Base-by-base conservation (phyloP, 164 flowering plant genomes). In the Stephania cephalantha region DNA sequence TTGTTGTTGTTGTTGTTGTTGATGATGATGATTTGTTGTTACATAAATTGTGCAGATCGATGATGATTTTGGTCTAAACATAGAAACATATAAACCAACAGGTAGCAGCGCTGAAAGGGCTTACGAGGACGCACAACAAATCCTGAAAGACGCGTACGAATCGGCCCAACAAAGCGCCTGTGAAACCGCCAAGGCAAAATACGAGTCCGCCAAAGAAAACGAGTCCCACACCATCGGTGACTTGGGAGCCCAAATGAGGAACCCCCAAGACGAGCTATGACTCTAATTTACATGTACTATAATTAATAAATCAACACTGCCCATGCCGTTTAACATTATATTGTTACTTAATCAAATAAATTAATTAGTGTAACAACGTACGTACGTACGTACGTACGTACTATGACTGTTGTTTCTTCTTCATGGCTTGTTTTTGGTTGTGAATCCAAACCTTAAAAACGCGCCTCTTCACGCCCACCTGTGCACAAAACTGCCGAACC, bases 361-460 rank as follows among this genome's bases (percentile, higher is more conserved):
- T 35, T 35, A 35, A 4, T 35, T 2, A 2, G 2, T 4, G 42
- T 35, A 35, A 35, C 42, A 35, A 35, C 25, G 25, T 25, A 25
- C 25, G 25, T 25, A 25, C 25, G 25, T 25, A 35, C 25, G 25
- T 25, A 25, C 25, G 25, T 25, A 25, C 25, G 25, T 25, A 25
- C 42, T 35, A 35, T 35, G 42, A 35, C 4, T 35, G 42, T 35
- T 71, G 44, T 31, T 73, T 73, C 81, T 78, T 78, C 63, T 73
- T 78, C 61, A 76, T 45, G 17, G 79, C 68, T 64, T 77, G 80
- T 75, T 85, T 86, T 77, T 86, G 84, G 68, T 86, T 86, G 77
- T 86, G 87, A 84, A 86, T 85, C 89, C 89, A 86, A 1, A 86
- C 87, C 82, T 85, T 86, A 46, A 86, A 77, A 46, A 83, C 89